Evolutionary conservation across 306 rosid species (phyloP), one percentile per base, ranked within the genome.

Genomic region (Dryas octopetala): DNA sequence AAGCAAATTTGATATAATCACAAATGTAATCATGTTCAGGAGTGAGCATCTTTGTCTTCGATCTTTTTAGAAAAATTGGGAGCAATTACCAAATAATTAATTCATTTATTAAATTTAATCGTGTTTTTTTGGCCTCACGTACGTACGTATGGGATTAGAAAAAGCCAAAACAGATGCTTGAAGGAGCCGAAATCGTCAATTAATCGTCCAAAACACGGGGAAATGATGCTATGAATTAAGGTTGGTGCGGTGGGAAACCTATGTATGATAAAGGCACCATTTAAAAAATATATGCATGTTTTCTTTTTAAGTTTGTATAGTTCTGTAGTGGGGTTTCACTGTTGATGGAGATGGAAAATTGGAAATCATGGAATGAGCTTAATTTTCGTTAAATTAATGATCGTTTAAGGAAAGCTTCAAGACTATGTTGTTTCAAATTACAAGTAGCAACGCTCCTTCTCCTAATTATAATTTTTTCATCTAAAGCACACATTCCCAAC

Each of bases 121-220:
- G 1, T 32, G 38, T 32, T 32, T 32, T 2, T 32, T 32, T 32
- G 38, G 38, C 38, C 23, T 23, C 23, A 23, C 23, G 23, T 23
- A 23, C 23, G 23, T 23, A 23, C 23, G 23, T 23, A 23, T 23
- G 23, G 23, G 23, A 32, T 32, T 32, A 32, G 38, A 0, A 32
- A 32, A 32, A 32, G 38, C 38, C 63, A 59, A 26, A 44, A 8
- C 67, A 6, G 26, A 78, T 71, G 61, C 48, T 63, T 73, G 43
- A 68, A 74, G 71, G 83, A 68, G 80, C 53, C 57, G 48, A n/a
- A n/a, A 54, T 59, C 62, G 32, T 51, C 50, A 52, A 77, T 7
- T 50, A 67, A 17, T 58, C 16, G 46, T 60, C 17, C 47, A 59
- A 76, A 66, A 66, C 48, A 71, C 2, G 16, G 9, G 23, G 61